These are phyloP conservation scores for Saksenaea oblongispora DNA, from an alignment of 371 early-diverging fungal genomes.

Conservation along the genomic window DNA sequence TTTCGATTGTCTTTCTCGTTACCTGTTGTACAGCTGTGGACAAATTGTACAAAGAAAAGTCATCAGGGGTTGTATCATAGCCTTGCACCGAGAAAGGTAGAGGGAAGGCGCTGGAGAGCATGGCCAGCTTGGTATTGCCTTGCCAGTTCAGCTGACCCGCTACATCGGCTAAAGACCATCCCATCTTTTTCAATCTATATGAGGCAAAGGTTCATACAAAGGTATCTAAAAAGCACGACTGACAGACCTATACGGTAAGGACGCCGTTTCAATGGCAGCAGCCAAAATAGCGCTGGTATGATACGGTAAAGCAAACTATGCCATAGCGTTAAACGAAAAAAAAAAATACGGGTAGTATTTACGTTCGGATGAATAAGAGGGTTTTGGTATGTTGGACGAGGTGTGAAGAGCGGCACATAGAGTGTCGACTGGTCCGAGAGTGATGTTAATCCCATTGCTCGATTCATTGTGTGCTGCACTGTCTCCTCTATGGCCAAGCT, in stretches of 20 bases:
- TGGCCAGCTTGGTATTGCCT: constrained; percentile 44
- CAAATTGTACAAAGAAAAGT: constrained; percentile 18
- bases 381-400: constrained; percentile 23
- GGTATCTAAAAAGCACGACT: neutral
- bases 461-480: constrained; percentile 35
- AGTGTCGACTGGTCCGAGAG: constrained; percentile 53
- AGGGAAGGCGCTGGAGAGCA: constrained; percentile 47
- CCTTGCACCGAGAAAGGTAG: constrained; percentile 40
- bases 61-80: constrained; percentile 11
- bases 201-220: neutral
- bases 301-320: constrained; percentile 50
- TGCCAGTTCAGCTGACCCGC: constrained; percentile 51
- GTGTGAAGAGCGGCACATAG: constrained; percentile 61
- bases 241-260: constrained; percentile 53
- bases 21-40: neutral
- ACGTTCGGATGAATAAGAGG: constrained; percentile 28
- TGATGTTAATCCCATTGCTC: constrained; percentile 46
- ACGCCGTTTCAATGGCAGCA: constrained; percentile 65
- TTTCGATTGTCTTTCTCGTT: constrained; percentile 3
- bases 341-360: neutral
- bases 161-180: constrained; percentile 41
- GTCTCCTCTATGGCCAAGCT: constrained; percentile 30
- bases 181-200: constrained; percentile 44
- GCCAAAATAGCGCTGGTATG: constrained; percentile 71
- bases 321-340: neutral